These are phyloP conservation scores for Brasilioporus rufonigricans DNA, from an alignment of 768 basidiomycete species.

Conservation along the genomic window DNA sequence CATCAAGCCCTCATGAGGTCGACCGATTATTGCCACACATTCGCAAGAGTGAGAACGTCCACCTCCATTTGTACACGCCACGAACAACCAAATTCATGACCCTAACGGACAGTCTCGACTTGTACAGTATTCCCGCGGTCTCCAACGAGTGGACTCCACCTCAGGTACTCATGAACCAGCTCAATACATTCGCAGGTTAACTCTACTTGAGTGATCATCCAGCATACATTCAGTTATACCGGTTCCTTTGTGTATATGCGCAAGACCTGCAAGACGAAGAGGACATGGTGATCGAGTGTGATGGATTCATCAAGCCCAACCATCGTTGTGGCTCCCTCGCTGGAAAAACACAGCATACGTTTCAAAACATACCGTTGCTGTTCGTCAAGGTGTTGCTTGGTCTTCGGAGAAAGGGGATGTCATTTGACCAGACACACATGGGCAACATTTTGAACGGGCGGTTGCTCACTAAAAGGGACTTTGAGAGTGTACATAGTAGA, in stretches of 20 bases:
- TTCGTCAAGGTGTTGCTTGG: constrained; percentile 33
- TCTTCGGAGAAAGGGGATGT: constrained; percentile 39
- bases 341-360: background rate
- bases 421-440: constrained; percentile 38
- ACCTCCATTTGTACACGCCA: background rate
- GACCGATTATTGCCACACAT: background rate
- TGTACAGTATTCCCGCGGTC: constrained; percentile 23
- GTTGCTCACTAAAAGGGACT: constrained; percentile 28
- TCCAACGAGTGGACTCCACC: constrained; percentile 15
- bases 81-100: background rate
- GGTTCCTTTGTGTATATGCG: constrained; percentile 37
- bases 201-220: constrained; percentile 36
- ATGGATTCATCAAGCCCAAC: constrained; percentile 22
- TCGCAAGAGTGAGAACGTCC: background rate
- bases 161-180: constrained; percentile 25
- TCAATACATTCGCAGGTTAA: constrained; percentile 47
- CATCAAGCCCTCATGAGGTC: background rate
- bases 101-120: background rate
- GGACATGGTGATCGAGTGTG: constrained; percentile 22
- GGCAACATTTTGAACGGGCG: constrained; percentile 37
- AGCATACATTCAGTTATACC: constrained; percentile 36
- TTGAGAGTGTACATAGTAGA: constrained; percentile 1
- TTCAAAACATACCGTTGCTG: constrained; percentile 14
- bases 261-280: constrained; percentile 45
- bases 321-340: too few relatives aligned